Base-by-base conservation (phyloP, 2,329 filamentous ascomycete genomes). In the Fusarium armeniacum region DNA sequence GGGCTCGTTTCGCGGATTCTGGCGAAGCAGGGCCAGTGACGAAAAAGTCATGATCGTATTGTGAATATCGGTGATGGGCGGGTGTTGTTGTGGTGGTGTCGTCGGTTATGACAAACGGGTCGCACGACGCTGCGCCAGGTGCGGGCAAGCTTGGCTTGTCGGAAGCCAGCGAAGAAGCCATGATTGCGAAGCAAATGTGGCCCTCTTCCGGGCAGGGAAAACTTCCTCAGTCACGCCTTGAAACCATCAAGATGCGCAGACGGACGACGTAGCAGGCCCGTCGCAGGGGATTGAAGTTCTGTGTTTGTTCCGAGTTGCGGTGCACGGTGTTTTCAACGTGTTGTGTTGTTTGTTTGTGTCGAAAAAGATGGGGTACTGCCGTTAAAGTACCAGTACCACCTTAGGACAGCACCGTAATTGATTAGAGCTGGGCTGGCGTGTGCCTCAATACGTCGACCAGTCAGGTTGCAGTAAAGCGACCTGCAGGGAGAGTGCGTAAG, bases 41-140 rank as follows among this genome's bases (percentile, higher is more conserved):
- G 78, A 97, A 94, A 30, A 93, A 83, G 53, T 95, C 90, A 50
- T 89, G 88, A 79, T 97, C 93, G 78, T 97, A 97, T 69, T 89
- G 87, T 58, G 93, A 94, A 80, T 93, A 96, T 71, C 94, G 90
- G 70, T 94, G 88, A 66, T 85, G 84, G 33, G 78, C 78, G 28
- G 82, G 75, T 41, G 81, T 81, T 26, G 83, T 75, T 41, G 81
- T 81, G 58, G 55, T 32, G 83, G 78, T 7, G 83, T 79, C 38
- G 24, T 52, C 32, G 69, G 74, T 81, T 62, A 83, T 80, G 62
- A 89, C 79, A 75, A 91, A 91, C 45, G 89, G 89, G 70, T 91
- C 89, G 74, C 85, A 77, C 59, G 75, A 72, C 68, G 72, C 76
- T 65, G 76, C 76, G 58, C 64, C 75, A 38, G 79, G 79, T 60